Base-by-base conservation (phyloP, 257 asterid species). In the Capsicum pubescens region DNA sequence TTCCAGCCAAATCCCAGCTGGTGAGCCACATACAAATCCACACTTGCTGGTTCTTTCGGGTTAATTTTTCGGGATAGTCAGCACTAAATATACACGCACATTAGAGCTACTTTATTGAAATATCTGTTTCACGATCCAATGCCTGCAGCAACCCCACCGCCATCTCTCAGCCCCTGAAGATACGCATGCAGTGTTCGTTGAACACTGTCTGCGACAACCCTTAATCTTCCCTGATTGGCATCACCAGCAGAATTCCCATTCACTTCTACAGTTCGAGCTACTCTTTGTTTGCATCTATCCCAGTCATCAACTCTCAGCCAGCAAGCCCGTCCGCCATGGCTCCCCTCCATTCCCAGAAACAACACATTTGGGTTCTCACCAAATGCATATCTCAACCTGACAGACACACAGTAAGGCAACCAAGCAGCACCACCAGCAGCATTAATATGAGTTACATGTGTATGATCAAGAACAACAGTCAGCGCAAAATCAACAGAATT, bases 361-460 rank as follows among this genome's bases (percentile, higher is more conserved):
- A 92, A 87, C 6, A 95, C 97, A 14, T 36, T 84, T 3, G 95
- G 92, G 82, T 87, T 97, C 59, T 97, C 99, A 50, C 95, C 93
- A 60, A 93, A 97, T 8, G 89, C 88, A 88, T 95, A 97, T 85
- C 94, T 91, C 87, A 97, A 86, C 84, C 97, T 90, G 39, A 97
- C 94, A 1, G 99, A 97, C 60, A 93, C 99, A 78, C 99, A 97
- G 82, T 97, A 95, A 5, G 99, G 97, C 89, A 97, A 88, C 99
- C 99, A 97, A 42, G 99, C 99, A 48, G 98, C 99, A 67, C 99
- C 99, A 32, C 99, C 99, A 12, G 98, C 97, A 39, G 98, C 99
- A 57, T 97, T 97, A 76, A 97, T 84, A 35, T 91, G 97, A 39
- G 99, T 97, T 88, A 97, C 93, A 86, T 93, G 99, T 66, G 94